Evolutionary conservation across 1,284 basidiomycete species (phyloP).

Genomic region (Stereum hirsutum): DNA sequence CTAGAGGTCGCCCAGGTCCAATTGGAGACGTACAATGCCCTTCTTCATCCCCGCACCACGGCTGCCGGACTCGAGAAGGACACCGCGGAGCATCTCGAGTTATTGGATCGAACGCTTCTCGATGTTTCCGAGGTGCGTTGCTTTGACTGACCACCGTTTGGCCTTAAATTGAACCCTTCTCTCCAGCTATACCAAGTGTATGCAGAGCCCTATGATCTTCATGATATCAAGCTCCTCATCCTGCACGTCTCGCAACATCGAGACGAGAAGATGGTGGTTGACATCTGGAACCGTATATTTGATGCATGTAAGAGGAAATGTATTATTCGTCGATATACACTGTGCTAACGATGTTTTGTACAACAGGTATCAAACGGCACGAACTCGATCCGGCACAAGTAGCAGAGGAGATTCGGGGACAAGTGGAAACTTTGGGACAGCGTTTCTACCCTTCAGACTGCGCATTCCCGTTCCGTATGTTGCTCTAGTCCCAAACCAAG

Average conservation of each 20-base stretch:
- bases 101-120: conserved; percentile 46
- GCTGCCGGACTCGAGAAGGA: conserved; percentile 27
- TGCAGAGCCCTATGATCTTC: conserved; percentile 81
- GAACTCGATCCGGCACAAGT: conserved; percentile 39
- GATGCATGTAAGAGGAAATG: conserved; percentile 49
- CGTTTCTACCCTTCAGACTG: conserved; percentile 88
- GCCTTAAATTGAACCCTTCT: conserved; percentile 1
- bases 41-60: conserved; percentile 51
- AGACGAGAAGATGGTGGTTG: conserved; percentile 72
- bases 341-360: background rate
- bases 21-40: conserved; percentile 71
- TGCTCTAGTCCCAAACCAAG: background rate
- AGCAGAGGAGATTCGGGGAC: conserved; percentile 54
- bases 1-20: conserved; percentile 97
- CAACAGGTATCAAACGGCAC: conserved; percentile 38
- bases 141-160: conserved; percentile 3
- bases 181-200: conserved; percentile 80
- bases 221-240: conserved; percentile 83
- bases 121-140: conserved; percentile 61
- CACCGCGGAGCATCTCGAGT: conserved; percentile 42
- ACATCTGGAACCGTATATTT: conserved; percentile 87
- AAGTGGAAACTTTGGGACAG: conserved; percentile 66
- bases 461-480: conserved; percentile 79
- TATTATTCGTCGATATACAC: background rate
- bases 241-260: conserved; percentile 91